A percentile compares a stretch with the other conserved stretches of the same genome.
Conservation (phyloP, 345 rosid genomes). For the Citrus inodora region DNA sequence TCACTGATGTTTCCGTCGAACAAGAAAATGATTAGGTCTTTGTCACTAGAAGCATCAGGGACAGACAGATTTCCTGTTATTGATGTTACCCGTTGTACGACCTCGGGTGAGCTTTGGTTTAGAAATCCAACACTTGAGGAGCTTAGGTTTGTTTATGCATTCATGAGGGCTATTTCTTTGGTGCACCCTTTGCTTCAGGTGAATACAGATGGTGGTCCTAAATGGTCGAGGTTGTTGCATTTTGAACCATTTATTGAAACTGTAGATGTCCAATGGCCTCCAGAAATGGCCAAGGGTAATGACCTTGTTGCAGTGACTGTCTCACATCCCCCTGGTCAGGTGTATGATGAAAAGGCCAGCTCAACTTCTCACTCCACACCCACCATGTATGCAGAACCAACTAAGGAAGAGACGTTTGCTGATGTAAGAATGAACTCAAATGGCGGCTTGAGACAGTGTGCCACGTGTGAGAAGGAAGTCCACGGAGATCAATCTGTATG, state of each 20-base stretch:
- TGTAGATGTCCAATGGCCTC: constrained; percentile 70
- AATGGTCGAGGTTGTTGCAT: constrained; percentile 34
- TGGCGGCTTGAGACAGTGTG: constrained; percentile 33
- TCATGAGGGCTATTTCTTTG: constrained; percentile 54
- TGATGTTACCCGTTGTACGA: constrained; percentile 48
- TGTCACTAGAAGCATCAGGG: constrained; percentile 55
- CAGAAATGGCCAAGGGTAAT: constrained; percentile 48
- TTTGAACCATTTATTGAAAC: constrained; percentile 69
- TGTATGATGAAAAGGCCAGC: constrained; percentile 48
- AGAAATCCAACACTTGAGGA: constrained; percentile 62
- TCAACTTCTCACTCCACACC: constrained; percentile 42
- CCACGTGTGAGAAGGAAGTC: constrained; percentile 46
- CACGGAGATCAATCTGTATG: constrained; percentile 41
- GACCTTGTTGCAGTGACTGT: constrained; percentile 65
- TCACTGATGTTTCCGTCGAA: constrained; percentile 56
- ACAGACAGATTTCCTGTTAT: constrained; percentile 57
- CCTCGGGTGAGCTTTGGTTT: constrained; percentile 48
- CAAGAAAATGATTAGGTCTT: constrained; percentile 55
- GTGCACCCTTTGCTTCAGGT: constrained; percentile 58
- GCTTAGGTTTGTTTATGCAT: constrained; percentile 59
- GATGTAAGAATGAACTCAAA: constrained; percentile 29
- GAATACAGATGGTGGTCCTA: constrained; percentile 42
- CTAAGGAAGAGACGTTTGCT: constrained; percentile 30
- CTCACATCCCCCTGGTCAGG: constrained; percentile 57
- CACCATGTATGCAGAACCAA: constrained; percentile 37